Evolutionary conservation across 192 early-diverging fungal genomes (phyloP).

Genomic region (Coemansia sp.): DNA sequence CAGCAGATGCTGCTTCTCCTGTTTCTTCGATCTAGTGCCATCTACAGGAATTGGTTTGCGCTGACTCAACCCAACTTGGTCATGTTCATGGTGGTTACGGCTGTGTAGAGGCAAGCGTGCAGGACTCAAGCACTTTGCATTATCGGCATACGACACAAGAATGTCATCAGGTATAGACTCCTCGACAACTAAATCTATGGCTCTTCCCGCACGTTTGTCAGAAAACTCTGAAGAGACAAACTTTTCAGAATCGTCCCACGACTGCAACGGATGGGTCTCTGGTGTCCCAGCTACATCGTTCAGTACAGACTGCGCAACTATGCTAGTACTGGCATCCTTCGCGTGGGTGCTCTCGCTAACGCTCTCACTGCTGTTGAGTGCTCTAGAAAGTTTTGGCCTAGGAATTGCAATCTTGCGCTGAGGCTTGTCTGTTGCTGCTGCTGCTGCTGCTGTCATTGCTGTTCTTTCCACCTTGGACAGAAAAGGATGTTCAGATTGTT

Average conservation of each 20-base stretch:
- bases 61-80: slow-evolving; percentile 11
- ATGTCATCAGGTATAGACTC: background rate
- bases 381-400: background rate
- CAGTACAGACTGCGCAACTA: background rate
- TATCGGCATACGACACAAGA: slow-evolving; percentile 5
- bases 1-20: slow-evolving; percentile 34
- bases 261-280: background rate
- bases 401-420: slow-evolving; percentile 9
- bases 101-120: slow-evolving; percentile 18
- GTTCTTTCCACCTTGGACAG: too few species aligned
- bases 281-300: background rate
- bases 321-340: background rate
- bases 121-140: slow-evolving; percentile 34
- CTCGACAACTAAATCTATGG: background rate
- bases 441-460: background rate
- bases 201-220: background rate
- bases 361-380: background rate
- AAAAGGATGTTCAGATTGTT: too few species aligned
- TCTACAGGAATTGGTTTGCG: slow-evolving; percentile 22
- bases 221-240: background rate
- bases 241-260: slow-evolving; percentile 1
- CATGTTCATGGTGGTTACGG: slow-evolving; percentile 10
- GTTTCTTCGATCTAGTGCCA: background rate
- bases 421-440: background rate
- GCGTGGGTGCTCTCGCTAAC: background rate